Base-by-base conservation (phyloP, 768 basidiomycete genomes). In the Mycena amicta region DNA sequence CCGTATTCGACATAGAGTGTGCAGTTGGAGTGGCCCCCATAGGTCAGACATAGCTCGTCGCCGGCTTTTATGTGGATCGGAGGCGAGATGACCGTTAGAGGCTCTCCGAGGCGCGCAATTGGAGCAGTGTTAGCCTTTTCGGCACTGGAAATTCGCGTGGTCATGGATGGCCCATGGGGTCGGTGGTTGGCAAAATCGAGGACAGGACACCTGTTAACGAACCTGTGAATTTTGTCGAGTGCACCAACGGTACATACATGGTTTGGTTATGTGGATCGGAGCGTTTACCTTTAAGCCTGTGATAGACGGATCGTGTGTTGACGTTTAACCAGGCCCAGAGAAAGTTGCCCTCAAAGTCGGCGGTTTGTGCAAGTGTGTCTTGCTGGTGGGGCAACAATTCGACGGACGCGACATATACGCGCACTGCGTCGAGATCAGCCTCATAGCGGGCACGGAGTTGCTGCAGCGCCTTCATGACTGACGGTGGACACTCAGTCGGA, bases 241-340 rank as follows among this genome's bases (percentile, higher is more conserved):
- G n/a, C n/a, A n/a, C n/a, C n/a, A 37, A 18, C 11, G 33, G 33
- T 8, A 37, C 33, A 37, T 37, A 18, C 57, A 98, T 78, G 0
- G 94, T 92, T 58, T 95, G 73, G 67, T 96, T 95, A 70, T 93
- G 84, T 27, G 83, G 78, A 64, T 87, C 79, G 12, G 80, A 77
- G 50, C 72, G 77, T 18, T 72, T 68, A 27, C 73, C 66, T 62
- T 76, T 82, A 41, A 87, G 71, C 59, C 82, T 86, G 68, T 86
- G 83, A 71, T 85, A 94, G 22, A 98, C 84, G 69, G 90, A 94
- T 49, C 96, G 86, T 4, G 95, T 98, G 71, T 98, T 98, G 56
- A 97, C 93, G 67, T 88, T 95, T 11, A 98, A 79, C 95, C 95
- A 98, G 1, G 84, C 93, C 93, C 95, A 97, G 3, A 92, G 70